These are phyloP conservation scores for Hypericum androsaemum DNA, from an alignment of 345 rosid species.

Conservation along the genomic window DNA sequence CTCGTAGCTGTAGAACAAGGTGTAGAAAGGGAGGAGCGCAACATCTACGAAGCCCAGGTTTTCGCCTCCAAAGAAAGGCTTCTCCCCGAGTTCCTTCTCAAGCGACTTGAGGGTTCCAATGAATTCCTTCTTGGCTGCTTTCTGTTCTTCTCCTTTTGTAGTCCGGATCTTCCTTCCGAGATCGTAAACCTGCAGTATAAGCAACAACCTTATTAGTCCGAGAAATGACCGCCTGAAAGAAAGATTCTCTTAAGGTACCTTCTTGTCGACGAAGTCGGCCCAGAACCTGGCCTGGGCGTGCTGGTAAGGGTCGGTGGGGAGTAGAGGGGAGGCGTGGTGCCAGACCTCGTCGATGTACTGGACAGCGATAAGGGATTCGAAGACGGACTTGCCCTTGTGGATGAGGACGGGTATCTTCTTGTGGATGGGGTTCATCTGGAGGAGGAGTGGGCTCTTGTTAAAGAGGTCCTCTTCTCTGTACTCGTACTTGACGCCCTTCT, in stretches of 20 bases:
- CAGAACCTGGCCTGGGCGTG: constrained; percentile 15
- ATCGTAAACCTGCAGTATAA: constrained; percentile 2
- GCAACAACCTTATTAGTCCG: no score
- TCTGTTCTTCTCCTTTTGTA: no score
- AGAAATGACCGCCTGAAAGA: no score
- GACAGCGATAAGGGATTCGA: constrained; percentile 10
- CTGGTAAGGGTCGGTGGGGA: constrained; percentile 12
- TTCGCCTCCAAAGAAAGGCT: constrained; percentile 8
- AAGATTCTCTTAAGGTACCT: not conserved
- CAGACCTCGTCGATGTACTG: constrained; percentile 13
- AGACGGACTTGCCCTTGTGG: constrained; percentile 11
- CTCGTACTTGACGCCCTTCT: no score
- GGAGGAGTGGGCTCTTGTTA: no score
- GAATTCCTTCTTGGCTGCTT: no score
- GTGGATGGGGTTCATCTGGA: no score
- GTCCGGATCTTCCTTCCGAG: no score
- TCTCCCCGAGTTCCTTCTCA: no score
- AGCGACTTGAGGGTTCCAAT: no score
- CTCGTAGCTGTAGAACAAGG: constrained; percentile 8
- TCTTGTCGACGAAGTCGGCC: constrained; percentile 13
- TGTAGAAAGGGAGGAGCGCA: constrained; percentile 4
- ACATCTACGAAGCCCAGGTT: constrained; percentile 11
- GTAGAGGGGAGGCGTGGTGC: constrained; percentile 2
- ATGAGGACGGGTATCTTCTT: constrained; percentile 16
- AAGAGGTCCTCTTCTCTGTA: no score